These are phyloP conservation scores for Pterothamnion heteromorphum DNA, from an alignment of 31 red algal genomes.

Conservation along the genomic window DNA sequence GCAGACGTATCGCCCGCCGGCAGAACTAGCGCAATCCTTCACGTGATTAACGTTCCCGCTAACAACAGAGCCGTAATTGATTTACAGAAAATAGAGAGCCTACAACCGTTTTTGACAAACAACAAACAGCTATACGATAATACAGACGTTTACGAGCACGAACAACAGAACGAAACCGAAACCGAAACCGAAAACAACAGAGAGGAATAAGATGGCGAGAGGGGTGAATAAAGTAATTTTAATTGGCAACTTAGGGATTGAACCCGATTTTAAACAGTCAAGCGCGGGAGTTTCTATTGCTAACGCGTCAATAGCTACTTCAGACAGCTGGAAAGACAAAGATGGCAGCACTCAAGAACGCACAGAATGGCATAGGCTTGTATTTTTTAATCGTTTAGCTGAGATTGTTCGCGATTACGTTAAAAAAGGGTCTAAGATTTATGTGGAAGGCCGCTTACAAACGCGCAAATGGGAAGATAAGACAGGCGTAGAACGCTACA, in stretches of 20 bases:
- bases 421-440: neutral
- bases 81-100: too few relatives aligned
- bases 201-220: too few relatives aligned
- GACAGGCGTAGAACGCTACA: neutral
- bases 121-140: too few relatives aligned
- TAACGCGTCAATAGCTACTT: neutral
- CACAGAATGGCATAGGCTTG: neutral
- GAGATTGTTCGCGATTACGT: neutral
- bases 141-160: too few relatives aligned
- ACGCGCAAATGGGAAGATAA: neutral
- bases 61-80: too few relatives aligned
- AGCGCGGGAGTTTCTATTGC: neutral
- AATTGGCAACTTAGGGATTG: neutral
- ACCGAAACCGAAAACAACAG: too few relatives aligned
- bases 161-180: too few relatives aligned
- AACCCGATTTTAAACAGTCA: neutral
- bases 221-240: constrained; percentile 6
- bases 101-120: too few relatives aligned
- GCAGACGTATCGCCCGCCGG: too few relatives aligned
- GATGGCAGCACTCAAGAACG: neutral
- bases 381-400: neutral
- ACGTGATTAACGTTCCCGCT: too few relatives aligned
- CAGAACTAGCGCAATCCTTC: too few relatives aligned
- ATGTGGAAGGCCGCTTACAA: neutral
- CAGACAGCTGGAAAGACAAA: constrained; percentile 22